These are phyloP conservation scores for Calonectria crousiana DNA, from an alignment of 2,329 filamentous ascomycete genomes.

Conservation along the genomic window DNA sequence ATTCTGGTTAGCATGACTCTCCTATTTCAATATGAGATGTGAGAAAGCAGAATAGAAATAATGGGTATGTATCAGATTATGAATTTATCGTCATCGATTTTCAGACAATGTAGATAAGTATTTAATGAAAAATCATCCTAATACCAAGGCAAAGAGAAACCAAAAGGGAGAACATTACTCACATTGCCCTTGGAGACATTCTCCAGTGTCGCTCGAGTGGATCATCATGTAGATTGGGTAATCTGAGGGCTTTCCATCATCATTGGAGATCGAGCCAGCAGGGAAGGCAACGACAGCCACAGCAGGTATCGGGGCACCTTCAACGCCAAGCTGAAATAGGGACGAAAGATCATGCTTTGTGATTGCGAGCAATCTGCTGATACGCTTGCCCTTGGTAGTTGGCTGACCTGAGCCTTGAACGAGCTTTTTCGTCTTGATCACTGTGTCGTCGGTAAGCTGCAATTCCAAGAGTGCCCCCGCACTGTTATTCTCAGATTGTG, in stretches of 20 bases:
- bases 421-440: conserved; percentile 66
- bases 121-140: conserved; percentile 90
- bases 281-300: conserved; percentile 79
- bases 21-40: conserved; percentile 14
- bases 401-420: conserved; percentile 58
- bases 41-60: conserved; percentile 28
- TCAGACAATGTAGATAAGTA: conserved; percentile 99
- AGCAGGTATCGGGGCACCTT: conserved; percentile 81
- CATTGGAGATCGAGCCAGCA: conserved; percentile 56
- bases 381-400: conserved; percentile 45
- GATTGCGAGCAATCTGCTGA: conserved; percentile 75
- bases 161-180: conserved; percentile 62
- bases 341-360: conserved; percentile 73
- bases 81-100: conserved; percentile 84
- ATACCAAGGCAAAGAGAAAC: conserved; percentile 54
- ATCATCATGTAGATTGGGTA: conserved; percentile 71
- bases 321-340: conserved; percentile 78
- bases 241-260: conserved; percentile 49
- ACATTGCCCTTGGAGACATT: conserved; percentile 92
- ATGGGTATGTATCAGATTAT: conserved; percentile 80
- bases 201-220: conserved; percentile 91
- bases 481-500: conserved; percentile 30
- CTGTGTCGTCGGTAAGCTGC: conserved; percentile 68
- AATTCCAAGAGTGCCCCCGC: conserved; percentile 54
- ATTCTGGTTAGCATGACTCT: conserved; percentile 48